These are phyloP conservation scores for Trametes cinnabarina DNA, from an alignment of 768 basidiomycete species.

Conservation along the genomic window DNA sequence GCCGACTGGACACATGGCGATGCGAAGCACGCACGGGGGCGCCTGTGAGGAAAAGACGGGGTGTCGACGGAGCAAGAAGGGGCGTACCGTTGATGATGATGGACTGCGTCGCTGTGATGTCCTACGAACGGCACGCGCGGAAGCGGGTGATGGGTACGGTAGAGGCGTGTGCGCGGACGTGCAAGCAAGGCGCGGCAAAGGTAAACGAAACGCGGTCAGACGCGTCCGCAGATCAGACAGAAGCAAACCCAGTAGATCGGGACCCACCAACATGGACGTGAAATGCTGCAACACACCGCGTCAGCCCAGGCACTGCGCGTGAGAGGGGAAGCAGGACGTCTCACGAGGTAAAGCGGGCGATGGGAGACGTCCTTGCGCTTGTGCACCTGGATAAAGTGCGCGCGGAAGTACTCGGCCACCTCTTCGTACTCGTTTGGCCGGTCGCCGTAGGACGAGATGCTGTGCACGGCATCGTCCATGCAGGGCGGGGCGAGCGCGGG, in stretches of 20 bases:
- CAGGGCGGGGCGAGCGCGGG: neutral
- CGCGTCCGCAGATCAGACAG: neutral
- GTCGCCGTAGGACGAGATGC: constrained; percentile 80
- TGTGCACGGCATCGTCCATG: constrained; percentile 27
- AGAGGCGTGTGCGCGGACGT: neutral
- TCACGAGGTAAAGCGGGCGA: constrained; percentile 65
- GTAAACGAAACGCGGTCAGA: neutral
- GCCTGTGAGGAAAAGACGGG: neutral
- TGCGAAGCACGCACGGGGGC: constrained; percentile 1
- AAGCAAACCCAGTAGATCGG: neutral
- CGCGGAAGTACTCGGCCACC: constrained; percentile 82
- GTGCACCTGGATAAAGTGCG: constrained; percentile 83
- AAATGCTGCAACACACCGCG: constrained; percentile 25
- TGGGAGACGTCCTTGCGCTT: constrained; percentile 75
- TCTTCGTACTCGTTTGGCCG: constrained; percentile 80
- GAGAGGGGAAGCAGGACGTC: constrained; percentile 4
- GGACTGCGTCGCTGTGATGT: constrained; percentile 79
- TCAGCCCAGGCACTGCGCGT: too few species aligned
- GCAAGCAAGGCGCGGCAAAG: neutral
- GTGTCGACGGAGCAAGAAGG: neutral
- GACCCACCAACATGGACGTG: constrained; percentile 30
- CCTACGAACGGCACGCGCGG: constrained; percentile 39
- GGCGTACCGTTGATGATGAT: constrained; percentile 75
- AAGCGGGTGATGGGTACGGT: neutral
- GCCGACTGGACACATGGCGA: constrained; percentile 20